Percentiles rank a stretch among this genome's conserved stretches.
Conservation (phyloP, 495 filamentous ascomycete species). For the Platismatia glauca region DNA sequence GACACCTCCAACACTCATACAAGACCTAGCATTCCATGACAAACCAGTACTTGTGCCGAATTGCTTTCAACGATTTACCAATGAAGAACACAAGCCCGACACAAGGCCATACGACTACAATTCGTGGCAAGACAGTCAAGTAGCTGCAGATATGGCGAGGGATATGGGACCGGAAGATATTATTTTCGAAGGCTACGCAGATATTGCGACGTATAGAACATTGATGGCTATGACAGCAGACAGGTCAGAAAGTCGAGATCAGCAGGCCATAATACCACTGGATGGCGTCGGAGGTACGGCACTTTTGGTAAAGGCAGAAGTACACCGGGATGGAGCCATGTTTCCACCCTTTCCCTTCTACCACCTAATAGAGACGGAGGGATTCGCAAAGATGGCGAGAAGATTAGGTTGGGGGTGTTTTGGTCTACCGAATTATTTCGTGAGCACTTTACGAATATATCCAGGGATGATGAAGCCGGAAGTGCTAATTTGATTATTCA, state of each 20-base stretch:
- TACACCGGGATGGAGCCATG: slow-evolving; percentile 96
- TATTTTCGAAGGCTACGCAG: slow-evolving; percentile 82
- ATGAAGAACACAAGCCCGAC: slow-evolving; percentile 60
- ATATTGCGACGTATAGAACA: slow-evolving; percentile 82
- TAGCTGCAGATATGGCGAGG: slow-evolving; percentile 61
- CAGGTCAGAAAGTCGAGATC: slow-evolving; percentile 40
- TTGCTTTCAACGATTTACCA: slow-evolving; percentile 83
- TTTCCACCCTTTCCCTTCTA: slow-evolving; percentile 96
- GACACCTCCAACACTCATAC: slow-evolving; percentile 74
- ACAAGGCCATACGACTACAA: slow-evolving; percentile 94
- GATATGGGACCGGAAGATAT: slow-evolving; percentile 87
- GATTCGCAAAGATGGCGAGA: slow-evolving; percentile 94
- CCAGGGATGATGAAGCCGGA: neutral
- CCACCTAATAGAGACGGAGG: slow-evolving; percentile 94
- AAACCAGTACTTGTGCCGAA: slow-evolving; percentile 87
- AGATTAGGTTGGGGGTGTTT: slow-evolving; percentile 74
- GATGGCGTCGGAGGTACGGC: slow-evolving; percentile 95
- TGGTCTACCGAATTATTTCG: slow-evolving; percentile 93
- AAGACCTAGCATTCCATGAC: slow-evolving; percentile 82
- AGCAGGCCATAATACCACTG: slow-evolving; percentile 54
- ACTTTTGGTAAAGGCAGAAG: slow-evolving; percentile 91
- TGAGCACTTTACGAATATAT: slow-evolving; percentile 36
- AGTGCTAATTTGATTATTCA: slow-evolving; percentile 29
- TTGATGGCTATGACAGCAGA: slow-evolving; percentile 84
- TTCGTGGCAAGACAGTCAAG: slow-evolving; percentile 82